phyloP scores from a whole-genome alignment of 345 rosid genomes.

The Lumnitzera littorea region DNA sequence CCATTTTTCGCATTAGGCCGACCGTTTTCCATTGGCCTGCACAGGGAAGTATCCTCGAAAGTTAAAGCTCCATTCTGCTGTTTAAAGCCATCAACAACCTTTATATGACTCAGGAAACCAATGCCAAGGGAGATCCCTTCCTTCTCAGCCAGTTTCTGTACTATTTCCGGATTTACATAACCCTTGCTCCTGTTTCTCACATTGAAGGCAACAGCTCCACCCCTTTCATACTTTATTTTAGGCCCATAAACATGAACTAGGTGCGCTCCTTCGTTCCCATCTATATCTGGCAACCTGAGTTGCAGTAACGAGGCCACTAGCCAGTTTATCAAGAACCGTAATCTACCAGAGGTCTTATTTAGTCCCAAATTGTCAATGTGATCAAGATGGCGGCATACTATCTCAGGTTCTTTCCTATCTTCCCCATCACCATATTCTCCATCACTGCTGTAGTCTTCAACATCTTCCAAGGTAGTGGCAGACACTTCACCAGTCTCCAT shows the following conservation, averaged over 20 bases:
- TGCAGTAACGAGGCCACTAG: conserved; percentile 93
- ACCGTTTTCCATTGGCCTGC: conserved; percentile 70
- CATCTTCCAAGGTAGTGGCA: conserved; percentile 43
- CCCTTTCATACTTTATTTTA: conserved; percentile 92
- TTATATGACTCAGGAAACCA: conserved; percentile 87
- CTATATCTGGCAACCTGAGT: conserved; percentile 54
- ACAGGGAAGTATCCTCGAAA: conserved; percentile 51
- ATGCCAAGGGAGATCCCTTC: conserved; percentile 85
- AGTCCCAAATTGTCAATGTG: conserved; percentile 94
- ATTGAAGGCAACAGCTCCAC: conserved; percentile 93
- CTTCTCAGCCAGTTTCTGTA: conserved; percentile 87
- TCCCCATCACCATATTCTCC: conserved; percentile 67
- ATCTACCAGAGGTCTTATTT: conserved; percentile 75
- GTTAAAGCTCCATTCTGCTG: conserved; percentile 36
- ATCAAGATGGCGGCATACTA: conserved; percentile 70
- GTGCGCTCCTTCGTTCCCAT: conserved; percentile 42
- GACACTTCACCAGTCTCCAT: conserved; percentile 62
- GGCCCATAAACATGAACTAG: conserved; percentile 97
- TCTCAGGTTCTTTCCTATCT: conserved; percentile 88
- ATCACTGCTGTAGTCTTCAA: conserved; percentile 66
- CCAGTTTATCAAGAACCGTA: conserved; percentile 90
- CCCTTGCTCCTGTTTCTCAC: conserved; percentile 62
- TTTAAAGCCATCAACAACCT: conserved; percentile 50
- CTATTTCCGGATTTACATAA: conserved; percentile 81
- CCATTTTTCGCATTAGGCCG: conserved; percentile 45